phyloP scores from a whole-genome alignment of 2,329 filamentous ascomycete species.

The Fusarium kyushuense region DNA sequence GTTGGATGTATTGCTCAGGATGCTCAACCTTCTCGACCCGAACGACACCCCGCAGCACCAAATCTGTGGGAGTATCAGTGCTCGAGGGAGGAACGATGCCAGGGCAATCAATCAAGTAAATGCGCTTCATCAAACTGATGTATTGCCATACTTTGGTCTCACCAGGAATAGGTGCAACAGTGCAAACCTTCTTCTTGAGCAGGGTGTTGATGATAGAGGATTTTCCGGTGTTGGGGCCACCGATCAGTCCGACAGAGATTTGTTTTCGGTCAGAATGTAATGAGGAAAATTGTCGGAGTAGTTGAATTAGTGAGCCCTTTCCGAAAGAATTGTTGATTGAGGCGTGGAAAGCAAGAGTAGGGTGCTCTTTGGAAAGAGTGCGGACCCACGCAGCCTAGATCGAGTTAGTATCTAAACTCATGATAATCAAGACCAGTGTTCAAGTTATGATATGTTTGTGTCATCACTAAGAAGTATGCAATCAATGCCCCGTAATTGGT shows the following conservation, averaged over 20 bases:
- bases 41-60: constrained; percentile 90
- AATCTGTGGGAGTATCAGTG: constrained; percentile 85
- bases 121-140: constrained; percentile 93
- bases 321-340: constrained; percentile 96
- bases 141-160: constrained; percentile 99
- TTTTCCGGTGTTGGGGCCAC: constrained; percentile 89
- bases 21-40: constrained; percentile 96
- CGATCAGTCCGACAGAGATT: constrained; percentile 89
- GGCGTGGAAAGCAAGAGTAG: constrained; percentile 94
- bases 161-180: constrained; percentile 91
- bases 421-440: constrained; percentile 20
- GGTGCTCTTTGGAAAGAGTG: constrained; percentile 87
- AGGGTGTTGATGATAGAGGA: constrained; percentile 97
- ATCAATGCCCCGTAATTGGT: constrained; percentile 62
- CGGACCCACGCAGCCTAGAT: constrained; percentile 91
- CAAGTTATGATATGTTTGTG: constrained; percentile 73
- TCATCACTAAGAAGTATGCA: constrained; percentile 98
- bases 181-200: constrained; percentile 93
- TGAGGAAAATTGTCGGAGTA: constrained; percentile 91
- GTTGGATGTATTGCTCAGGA: constrained; percentile 93
- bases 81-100: constrained; percentile 93
- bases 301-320: constrained; percentile 91
- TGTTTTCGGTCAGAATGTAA: constrained; percentile 93
- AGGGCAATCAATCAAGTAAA: constrained; percentile 92
- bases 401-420: constrained; percentile 41